Conservation (phyloP, 129 eudicot species). For the Kitagawia praeruptora region DNA sequence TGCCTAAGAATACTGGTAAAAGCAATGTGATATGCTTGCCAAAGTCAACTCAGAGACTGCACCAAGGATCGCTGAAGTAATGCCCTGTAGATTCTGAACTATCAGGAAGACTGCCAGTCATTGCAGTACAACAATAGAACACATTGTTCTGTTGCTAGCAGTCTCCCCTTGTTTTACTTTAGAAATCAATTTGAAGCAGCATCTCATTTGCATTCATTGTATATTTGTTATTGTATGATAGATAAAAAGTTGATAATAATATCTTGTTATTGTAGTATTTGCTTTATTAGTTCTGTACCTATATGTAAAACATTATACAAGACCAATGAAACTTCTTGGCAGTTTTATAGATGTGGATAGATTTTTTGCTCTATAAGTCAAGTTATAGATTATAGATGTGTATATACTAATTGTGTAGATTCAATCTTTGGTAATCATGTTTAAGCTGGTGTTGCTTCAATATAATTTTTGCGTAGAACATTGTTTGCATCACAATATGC, state of each 20-base stretch:
- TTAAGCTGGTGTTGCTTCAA: background rate
- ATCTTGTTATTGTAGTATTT: background rate
- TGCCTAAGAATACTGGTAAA: conserved; percentile 30
- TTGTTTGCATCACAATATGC: background rate
- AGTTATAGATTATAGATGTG: background rate
- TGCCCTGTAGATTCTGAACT: background rate
- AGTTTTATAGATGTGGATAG: background rate
- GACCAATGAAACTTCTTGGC: background rate
- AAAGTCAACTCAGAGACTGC: conserved; percentile 26
- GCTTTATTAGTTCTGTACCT: background rate
- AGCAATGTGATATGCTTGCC: conserved; percentile 21
- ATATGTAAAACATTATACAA: background rate
- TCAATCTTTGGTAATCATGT: background rate
- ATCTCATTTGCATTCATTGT: background rate
- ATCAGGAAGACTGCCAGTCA: background rate
- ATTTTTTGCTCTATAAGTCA: background rate
- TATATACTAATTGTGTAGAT: background rate
- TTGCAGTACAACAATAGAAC: background rate
- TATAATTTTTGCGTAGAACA: background rate
- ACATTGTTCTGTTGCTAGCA: background rate
- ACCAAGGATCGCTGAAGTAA: background rate
- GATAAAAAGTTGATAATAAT: background rate
- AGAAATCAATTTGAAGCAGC: background rate
- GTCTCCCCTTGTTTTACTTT: background rate
- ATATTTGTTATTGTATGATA: background rate